Percentiles rank a stretch among this genome's conserved stretches.
These are phyloP conservation scores for Neophaeococcomyces aloes DNA, from an alignment of 2,329 filamentous ascomycete genomes.

Conservation along the genomic window DNA sequence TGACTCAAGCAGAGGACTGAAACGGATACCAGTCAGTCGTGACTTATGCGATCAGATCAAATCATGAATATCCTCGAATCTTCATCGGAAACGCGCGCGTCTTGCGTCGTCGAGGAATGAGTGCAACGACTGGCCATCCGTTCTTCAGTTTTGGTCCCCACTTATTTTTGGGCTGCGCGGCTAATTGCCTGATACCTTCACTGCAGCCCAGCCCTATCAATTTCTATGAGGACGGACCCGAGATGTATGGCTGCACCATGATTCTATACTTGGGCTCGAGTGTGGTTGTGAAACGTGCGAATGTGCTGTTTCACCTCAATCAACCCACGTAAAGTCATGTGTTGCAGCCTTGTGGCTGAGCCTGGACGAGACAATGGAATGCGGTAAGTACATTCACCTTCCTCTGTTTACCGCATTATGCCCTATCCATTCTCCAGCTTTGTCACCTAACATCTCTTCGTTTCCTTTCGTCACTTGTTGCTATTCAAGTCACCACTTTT, in stretches of 20 bases:
- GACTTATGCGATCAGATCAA: conserved; percentile 13
- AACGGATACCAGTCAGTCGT: conserved; percentile 1
- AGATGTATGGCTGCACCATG: conserved; percentile 6
- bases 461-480: conserved; percentile 1
- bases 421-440: neutral
- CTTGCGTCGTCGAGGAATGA: conserved; percentile 11
- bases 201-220: neutral
- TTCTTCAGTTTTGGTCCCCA: conserved; percentile 18
- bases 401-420: conserved; percentile 6
- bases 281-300: conserved; percentile 6
- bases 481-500: conserved; percentile 7
- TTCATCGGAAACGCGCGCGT: conserved; percentile 18
- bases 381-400: conserved; percentile 7
- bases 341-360: conserved; percentile 7
- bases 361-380: conserved; percentile 9
- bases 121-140: conserved; percentile 18
- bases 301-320: conserved; percentile 7
- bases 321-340: conserved; percentile 2
- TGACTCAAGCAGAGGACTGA: conserved; percentile 10
- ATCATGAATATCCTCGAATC: neutral
- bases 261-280: conserved; percentile 3
- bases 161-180: conserved; percentile 18
- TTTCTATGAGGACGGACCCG: neutral
- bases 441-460: neutral
- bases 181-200: conserved; percentile 8